Percentiles rank a stretch among this genome's conserved stretches.
Evolutionary conservation across 148 eudicot genomes (phyloP).

Genomic region (Arctostaphylos glauca): DNA sequence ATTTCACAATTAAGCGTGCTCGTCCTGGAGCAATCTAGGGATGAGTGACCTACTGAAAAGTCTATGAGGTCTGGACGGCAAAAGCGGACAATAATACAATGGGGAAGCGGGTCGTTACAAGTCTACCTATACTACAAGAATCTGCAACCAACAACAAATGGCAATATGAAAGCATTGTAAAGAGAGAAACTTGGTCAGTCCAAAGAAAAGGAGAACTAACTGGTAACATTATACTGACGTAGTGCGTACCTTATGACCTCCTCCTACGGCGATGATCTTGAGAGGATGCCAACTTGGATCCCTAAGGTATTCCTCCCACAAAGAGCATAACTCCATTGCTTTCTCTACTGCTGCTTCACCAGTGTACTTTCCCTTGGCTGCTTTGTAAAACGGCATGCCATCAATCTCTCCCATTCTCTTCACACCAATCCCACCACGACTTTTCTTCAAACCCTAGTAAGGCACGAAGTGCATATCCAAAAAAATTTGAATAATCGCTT

Average conservation of each 20-base stretch:
- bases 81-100: not conserved
- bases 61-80: not conserved
- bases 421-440: slow-evolving; percentile 38
- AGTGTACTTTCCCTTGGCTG: slow-evolving; percentile 46
- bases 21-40: too few relatives aligned
- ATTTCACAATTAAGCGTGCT: too few relatives aligned
- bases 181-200: not conserved
- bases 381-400: slow-evolving; percentile 32
- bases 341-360: slow-evolving; percentile 28
- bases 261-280: slow-evolving; percentile 40
- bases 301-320: slow-evolving; percentile 50
- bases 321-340: slow-evolving; percentile 36
- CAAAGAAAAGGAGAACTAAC: not conserved
- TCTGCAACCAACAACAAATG: not conserved
- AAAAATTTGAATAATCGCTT: not conserved
- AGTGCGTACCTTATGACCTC: slow-evolving; percentile 38
- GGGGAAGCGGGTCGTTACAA: too few relatives aligned
- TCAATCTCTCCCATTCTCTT: slow-evolving; percentile 66
- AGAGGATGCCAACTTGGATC: slow-evolving; percentile 81
- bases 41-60: not conserved
- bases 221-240: not conserved
- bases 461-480: not conserved
- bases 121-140: not conserved
- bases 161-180: not conserved
- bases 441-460: slow-evolving; percentile 44